Evolutionary conservation across 1,284 basidiomycete genomes (phyloP).

Genomic region (Filobasidium uniguttulatum): DNA sequence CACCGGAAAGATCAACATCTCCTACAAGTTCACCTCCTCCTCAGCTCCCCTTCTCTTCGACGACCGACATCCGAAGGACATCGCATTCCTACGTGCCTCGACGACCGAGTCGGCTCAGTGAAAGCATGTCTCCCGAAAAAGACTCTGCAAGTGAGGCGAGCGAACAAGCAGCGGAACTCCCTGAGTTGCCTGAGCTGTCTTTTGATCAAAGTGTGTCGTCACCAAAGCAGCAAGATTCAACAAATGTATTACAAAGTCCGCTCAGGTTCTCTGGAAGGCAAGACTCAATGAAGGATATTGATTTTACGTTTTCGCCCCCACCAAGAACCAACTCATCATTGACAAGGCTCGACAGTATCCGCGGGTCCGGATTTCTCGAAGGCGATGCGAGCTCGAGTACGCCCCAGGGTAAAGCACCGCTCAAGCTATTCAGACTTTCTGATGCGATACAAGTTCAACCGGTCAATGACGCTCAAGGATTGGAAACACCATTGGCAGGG

Average conservation of each 20-base stretch:
- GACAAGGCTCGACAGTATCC: too few relatives aligned
- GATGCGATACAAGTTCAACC: not conserved
- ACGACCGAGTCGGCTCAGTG: constrained; percentile 32
- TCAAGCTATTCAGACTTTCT: constrained; percentile 6
- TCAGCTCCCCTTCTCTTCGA: constrained; percentile 11
- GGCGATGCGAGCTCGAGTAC: too few relatives aligned
- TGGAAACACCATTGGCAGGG: not conserved
- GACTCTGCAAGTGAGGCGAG: too few relatives aligned
- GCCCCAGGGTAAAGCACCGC: not conserved
- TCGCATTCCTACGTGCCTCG: constrained; percentile 31
- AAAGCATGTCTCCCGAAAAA: constrained; percentile 30
- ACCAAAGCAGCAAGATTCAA: too few relatives aligned
- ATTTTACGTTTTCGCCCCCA: constrained; percentile 12
- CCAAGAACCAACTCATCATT: constrained; percentile 8
- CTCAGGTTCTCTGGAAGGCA: constrained; percentile 11
- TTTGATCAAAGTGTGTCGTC: too few relatives aligned
- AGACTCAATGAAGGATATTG: constrained; percentile 9
- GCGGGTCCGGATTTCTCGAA: too few relatives aligned
- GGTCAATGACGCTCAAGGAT: not conserved
- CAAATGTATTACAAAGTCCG: too few relatives aligned
- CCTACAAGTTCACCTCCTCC: not conserved
- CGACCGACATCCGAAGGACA: constrained; percentile 13
- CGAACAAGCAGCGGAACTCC: too few relatives aligned
- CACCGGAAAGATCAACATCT: constrained; percentile 5
- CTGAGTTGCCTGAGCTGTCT: too few relatives aligned